These are phyloP conservation scores for Elaeis oleifera DNA, from an alignment of 202 grass and related monocot genomes.

Conservation along the genomic window DNA sequence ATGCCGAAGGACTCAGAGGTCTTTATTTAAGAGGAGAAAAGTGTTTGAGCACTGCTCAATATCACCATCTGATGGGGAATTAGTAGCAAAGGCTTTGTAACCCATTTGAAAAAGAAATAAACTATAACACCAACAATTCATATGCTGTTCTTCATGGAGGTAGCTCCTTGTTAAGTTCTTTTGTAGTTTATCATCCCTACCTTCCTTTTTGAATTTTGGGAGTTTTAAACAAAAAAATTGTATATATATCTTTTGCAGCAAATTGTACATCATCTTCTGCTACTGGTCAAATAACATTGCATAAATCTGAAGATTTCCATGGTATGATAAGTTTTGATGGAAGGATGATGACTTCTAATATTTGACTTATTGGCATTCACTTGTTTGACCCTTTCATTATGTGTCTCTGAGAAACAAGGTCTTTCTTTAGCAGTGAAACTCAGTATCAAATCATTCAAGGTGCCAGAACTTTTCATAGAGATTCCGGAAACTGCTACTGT, in stretches of 20 bases:
- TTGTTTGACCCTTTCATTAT: neutral
- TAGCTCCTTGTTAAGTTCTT: conserved; percentile 15
- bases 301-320: conserved; percentile 42
- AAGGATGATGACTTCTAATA: no score
- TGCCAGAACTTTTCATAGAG: conserved; percentile 93
- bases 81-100: conserved; percentile 14
- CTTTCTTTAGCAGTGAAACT: conserved; percentile 62
- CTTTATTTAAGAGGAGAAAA: conserved; percentile 85
- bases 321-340: conserved; percentile 16
- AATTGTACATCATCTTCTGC: conserved; percentile 39
- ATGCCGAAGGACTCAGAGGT: conserved; percentile 81
- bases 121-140: conserved; percentile 24
- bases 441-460: conserved; percentile 87
- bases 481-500: conserved; percentile 88
- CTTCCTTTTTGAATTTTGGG: no score
- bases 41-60: conserved; percentile 40
- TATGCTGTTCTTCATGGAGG: conserved; percentile 30
- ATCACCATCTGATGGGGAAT: conserved; percentile 29
- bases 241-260: conserved; percentile 39
- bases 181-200: neutral
- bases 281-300: conserved; percentile 37
- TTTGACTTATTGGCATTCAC: no score
- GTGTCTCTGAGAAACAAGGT: conserved; percentile 1
- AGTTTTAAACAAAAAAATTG: neutral
- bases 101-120: conserved; percentile 31